These are phyloP conservation scores for Urochloa ruziziensis DNA, from an alignment of 176 grass and related monocot genomes.

Conservation along the genomic window DNA sequence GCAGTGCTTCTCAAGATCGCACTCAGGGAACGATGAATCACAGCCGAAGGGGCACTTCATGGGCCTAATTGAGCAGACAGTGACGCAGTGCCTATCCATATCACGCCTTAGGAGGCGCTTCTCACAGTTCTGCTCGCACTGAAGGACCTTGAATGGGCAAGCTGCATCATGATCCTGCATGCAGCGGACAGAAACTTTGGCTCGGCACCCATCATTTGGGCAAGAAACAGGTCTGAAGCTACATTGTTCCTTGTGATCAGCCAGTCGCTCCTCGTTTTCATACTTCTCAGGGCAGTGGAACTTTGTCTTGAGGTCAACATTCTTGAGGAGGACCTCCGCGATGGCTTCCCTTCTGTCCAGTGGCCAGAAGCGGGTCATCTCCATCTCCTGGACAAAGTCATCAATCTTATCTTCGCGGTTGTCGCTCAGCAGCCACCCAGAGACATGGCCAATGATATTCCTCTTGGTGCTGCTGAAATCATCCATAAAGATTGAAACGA, in stretches of 20 bases:
- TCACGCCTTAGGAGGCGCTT: constrained; percentile 63
- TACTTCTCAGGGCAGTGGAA: constrained; percentile 79
- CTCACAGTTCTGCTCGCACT: constrained; percentile 71
- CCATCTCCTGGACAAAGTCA: constrained; percentile 89
- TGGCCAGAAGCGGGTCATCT: constrained; percentile 74
- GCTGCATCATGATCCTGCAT: constrained; percentile 55
- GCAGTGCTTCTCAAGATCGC: constrained; percentile 58
- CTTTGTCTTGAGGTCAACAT: constrained; percentile 72
- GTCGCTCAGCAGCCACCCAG: constrained; percentile 77
- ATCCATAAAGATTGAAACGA: constrained; percentile 70
- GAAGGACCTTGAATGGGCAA: constrained; percentile 63
- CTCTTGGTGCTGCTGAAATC: constrained; percentile 76
- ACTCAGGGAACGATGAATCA: constrained; percentile 59
- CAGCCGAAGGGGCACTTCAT: constrained; percentile 86
- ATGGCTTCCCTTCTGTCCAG: constrained; percentile 69
- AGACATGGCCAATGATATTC: constrained; percentile 83
- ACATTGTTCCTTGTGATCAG: constrained; percentile 53
- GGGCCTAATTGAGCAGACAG: constrained; percentile 76
- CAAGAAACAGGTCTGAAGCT: constrained; percentile 62
- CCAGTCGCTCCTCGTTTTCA: constrained; percentile 46
- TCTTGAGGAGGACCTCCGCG: constrained; percentile 61
- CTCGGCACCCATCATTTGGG: constrained; percentile 54
- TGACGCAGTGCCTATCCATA: constrained; percentile 91
- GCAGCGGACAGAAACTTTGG: constrained; percentile 51
- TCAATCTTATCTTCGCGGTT: constrained; percentile 93